Conservation (phyloP, 768 basidiomycete genomes). For the Leccinum subgranulosum region DNA sequence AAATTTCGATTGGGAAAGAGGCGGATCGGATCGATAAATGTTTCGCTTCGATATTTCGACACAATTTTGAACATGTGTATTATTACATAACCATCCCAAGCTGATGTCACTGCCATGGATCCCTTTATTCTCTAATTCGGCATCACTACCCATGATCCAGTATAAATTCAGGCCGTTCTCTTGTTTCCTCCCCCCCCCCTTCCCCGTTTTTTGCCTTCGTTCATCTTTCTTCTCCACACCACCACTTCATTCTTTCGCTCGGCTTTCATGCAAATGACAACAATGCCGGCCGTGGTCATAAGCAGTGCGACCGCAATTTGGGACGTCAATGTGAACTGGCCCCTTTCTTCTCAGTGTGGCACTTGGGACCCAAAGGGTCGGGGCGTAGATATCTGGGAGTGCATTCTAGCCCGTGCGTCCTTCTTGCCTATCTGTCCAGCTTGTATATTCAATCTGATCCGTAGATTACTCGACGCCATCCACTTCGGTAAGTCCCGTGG, state of each 20-base stretch:
- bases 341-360: slow-evolving; percentile 62
- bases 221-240: background rate
- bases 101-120: slow-evolving; percentile 34
- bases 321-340: slow-evolving; percentile 67
- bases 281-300: slow-evolving; percentile 38
- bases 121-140: slow-evolving; percentile 31
- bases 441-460: slow-evolving; percentile 1
- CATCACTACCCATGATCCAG: slow-evolving; percentile 17
- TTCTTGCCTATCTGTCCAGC: background rate
- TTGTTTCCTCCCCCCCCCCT: slow-evolving; percentile 1
- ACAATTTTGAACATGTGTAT: slow-evolving; percentile 14
- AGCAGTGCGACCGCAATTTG: slow-evolving; percentile 67
- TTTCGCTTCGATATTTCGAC: slow-evolving; percentile 5
- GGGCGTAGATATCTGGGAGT: slow-evolving; percentile 76
- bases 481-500: slow-evolving; percentile 34
- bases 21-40: slow-evolving; percentile 21
- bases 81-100: slow-evolving; percentile 17
- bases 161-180: slow-evolving; percentile 28
- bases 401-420: slow-evolving; percentile 57
- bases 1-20: background rate
- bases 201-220: slow-evolving; percentile 6
- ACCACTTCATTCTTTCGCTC: background rate
- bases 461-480: slow-evolving; percentile 59
- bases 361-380: slow-evolving; percentile 66
- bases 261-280: slow-evolving; percentile 19